Percentiles rank a stretch among this genome's conserved stretches.
These are phyloP conservation scores for Effrenium voratum DNA, from an alignment of 73 alveolate genomes.

Conservation along the genomic window DNA sequence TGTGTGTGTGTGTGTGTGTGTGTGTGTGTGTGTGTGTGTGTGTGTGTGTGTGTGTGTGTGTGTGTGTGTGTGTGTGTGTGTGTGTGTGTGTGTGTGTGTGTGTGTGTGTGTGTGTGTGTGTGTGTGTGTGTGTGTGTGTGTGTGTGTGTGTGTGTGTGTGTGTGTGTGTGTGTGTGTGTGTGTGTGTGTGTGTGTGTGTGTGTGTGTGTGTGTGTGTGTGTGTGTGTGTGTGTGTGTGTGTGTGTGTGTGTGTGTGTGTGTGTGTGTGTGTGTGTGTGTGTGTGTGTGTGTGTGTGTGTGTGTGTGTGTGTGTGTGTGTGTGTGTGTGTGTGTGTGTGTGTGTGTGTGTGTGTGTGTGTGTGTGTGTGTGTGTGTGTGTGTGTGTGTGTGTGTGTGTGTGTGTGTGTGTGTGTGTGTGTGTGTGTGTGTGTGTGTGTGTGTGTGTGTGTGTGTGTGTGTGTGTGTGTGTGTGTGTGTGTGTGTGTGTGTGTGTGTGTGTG, in stretches of 20 bases:
- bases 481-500: slow-evolving; percentile 58
- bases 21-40: slow-evolving; percentile 69
- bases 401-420: slow-evolving; percentile 58
- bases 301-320: slow-evolving; percentile 58
- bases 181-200: slow-evolving; percentile 63
- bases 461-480: slow-evolving; percentile 58
- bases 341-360: slow-evolving; percentile 58
- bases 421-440: slow-evolving; percentile 58
- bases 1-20: slow-evolving; percentile 38
- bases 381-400: slow-evolving; percentile 58
- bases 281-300: slow-evolving; percentile 49
- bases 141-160: slow-evolving; percentile 62
- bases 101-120: slow-evolving; percentile 58
- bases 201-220: slow-evolving; percentile 62
- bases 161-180: slow-evolving; percentile 62
- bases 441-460: slow-evolving; percentile 58
- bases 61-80: slow-evolving; percentile 58
- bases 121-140: slow-evolving; percentile 63
- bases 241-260: slow-evolving; percentile 58
- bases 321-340: slow-evolving; percentile 54
- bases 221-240: slow-evolving; percentile 59
- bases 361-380: slow-evolving; percentile 58
- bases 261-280: slow-evolving; percentile 58
- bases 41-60: slow-evolving; percentile 58
- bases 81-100: slow-evolving; percentile 58